Evolutionary conservation across 2,329 filamentous ascomycete species (phyloP).

Genomic region (Cercospora nicotianae): DNA sequence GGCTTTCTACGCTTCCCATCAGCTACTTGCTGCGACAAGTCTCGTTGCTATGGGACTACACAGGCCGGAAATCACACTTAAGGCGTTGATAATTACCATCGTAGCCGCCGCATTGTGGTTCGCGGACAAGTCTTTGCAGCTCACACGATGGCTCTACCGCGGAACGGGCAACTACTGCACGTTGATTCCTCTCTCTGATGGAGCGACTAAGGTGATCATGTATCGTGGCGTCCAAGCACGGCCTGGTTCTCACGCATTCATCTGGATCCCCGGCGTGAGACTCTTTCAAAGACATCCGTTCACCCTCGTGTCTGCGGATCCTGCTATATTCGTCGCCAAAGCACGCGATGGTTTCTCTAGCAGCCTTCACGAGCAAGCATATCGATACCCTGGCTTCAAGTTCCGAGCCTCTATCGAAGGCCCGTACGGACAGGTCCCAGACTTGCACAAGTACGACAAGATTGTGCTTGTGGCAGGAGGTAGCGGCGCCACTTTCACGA

Average conservation of each 20-base stretch:
- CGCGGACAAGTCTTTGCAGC: conserved; percentile 24
- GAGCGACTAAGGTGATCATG: conserved; percentile 27
- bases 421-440: conserved; percentile 33
- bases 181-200: conserved; percentile 24
- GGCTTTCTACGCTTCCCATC: conserved; percentile 29
- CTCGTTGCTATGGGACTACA: conserved; percentile 30
- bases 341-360: conserved; percentile 29
- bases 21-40: conserved; percentile 23
- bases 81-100: conserved; percentile 27
- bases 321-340: conserved; percentile 28
- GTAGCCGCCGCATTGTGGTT: conserved; percentile 24
- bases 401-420: conserved; percentile 31
- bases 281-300: conserved; percentile 30
- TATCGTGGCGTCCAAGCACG: conserved; percentile 17
- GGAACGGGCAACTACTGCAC: conserved; percentile 22
- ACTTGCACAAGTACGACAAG: conserved; percentile 59
- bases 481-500: conserved; percentile 59
- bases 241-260: conserved; percentile 29
- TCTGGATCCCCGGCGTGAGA: conserved; percentile 28
- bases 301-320: conserved; percentile 24
- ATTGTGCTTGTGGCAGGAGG: conserved; percentile 61
- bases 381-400: conserved; percentile 17
- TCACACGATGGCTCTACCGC: conserved; percentile 26
- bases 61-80: conserved; percentile 22
- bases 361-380: conserved; percentile 24